Evolutionary conservation across 2,329 filamentous ascomycete genomes (phyloP).

Genomic region (Fusarium oxysporum): DNA sequence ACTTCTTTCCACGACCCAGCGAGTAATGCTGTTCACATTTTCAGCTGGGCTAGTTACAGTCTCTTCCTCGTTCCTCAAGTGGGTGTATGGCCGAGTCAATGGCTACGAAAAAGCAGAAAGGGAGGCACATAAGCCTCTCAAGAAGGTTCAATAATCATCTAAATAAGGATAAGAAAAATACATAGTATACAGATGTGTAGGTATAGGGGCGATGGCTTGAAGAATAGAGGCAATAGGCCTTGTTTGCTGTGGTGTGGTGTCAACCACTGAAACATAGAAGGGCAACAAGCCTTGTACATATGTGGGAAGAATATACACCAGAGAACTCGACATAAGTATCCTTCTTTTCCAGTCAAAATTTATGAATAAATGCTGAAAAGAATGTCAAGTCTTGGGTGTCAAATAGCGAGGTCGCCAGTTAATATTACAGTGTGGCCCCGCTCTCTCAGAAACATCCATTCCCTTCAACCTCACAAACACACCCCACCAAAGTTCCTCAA

Average conservation of each 20-base stretch:
- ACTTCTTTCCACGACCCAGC: slow-evolving; percentile 72
- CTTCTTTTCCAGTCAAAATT: neutral
- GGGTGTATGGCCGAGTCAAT: slow-evolving; percentile 75
- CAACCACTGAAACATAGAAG: neutral
- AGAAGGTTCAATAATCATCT: slow-evolving; percentile 46
- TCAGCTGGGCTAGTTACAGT: slow-evolving; percentile 78
- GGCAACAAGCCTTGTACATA: neutral
- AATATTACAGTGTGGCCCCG: slow-evolving; percentile 8
- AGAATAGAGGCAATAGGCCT: neutral
- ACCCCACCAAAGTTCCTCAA: slow-evolving; percentile 28
- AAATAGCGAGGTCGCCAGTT: neutral
- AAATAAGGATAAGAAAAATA: neutral
- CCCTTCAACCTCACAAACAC: slow-evolving; percentile 6
- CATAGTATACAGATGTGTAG: neutral
- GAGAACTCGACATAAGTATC: neutral
- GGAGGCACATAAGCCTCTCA: slow-evolving; percentile 48
- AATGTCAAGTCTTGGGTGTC: neutral
- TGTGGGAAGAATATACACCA: neutral
- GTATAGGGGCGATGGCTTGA: neutral
- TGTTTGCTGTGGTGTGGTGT: neutral
- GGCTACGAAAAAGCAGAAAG: slow-evolving; percentile 58
- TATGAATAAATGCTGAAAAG: neutral
- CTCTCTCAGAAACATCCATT: slow-evolving; percentile 29
- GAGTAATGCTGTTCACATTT: slow-evolving; percentile 74
- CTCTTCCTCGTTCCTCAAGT: slow-evolving; percentile 76